Base-by-base conservation (phyloP, 2,329 filamentous ascomycete genomes). In the Aspergillus unguis region DNA sequence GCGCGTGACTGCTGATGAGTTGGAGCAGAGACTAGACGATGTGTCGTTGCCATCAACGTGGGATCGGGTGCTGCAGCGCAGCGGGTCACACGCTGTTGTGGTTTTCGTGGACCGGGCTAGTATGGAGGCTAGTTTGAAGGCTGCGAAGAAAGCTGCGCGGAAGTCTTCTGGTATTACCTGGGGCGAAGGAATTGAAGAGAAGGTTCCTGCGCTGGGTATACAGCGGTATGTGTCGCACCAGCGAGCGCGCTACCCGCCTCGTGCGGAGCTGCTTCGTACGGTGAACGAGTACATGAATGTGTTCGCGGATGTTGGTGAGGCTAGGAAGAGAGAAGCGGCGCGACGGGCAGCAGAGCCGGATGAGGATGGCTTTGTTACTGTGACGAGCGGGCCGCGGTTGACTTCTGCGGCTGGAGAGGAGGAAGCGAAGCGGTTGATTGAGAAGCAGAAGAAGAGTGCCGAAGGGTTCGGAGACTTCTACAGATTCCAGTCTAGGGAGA, bases 341-440 rank as follows among this genome's bases (percentile, higher is more conserved):
- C 67, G 81, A 50, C 76, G 86, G 56, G 84, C 89, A 55, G 86
- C 87, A 61, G 85, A 90, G 64, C 90, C 92, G 0, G 94, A 99
- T 70, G 92, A 90, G 65, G 94, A 99, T 70, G 94, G 94, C 2
- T 99, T 99, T 69, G 82, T 97, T 44, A 97, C 92, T 3, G 94
- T 99, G 26, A 88, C 86, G 1, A 82, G 88, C 50, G 91, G 91
- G 27, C 88, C 88, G 36, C 80, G 80, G 54, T 78, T 86, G 53
- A 80, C 80, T 5, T 87, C 86, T n/a, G 85, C 89, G 1, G 91
- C 88, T 1, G 82, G 85, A 50, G 80, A 85, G 56, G 86, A 86
- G 61, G 90, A 88, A 62, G 83, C 85, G 11, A 81, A 85, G 65
- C 79, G 78, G 41, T 71, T 81, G 63, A 74, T 78, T 53, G 73